These are phyloP conservation scores for Akebia trifoliata DNA, from an alignment of 164 flowering plant genomes.

Conservation along the genomic window DNA sequence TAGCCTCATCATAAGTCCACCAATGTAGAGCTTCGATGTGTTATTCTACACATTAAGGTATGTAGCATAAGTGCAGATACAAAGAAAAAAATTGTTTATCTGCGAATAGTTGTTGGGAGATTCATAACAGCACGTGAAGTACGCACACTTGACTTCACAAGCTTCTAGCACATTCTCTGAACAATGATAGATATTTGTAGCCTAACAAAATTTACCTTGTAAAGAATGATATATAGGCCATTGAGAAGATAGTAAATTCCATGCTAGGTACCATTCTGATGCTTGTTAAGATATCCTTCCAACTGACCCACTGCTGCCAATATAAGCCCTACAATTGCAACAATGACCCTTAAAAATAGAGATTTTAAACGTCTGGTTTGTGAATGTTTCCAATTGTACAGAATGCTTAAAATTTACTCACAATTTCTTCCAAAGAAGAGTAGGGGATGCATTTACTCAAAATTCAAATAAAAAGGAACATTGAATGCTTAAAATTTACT, in stretches of 20 bases:
- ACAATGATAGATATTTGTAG: too few relatives aligned
- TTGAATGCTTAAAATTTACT: too few relatives aligned
- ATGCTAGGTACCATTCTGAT: constrained; percentile 42
- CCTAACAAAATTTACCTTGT: constrained; percentile 3
- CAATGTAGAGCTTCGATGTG: background rate
- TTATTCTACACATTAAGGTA: constrained; percentile 3
- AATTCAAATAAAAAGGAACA: background rate
- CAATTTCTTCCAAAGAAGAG: too few relatives aligned
- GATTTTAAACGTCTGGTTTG: background rate
- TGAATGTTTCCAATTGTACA: background rate
- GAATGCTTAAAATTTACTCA: background rate
- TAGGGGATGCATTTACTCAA: background rate
- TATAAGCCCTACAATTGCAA: constrained; percentile 55
- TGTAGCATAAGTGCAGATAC: background rate
- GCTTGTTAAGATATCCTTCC: constrained; percentile 38
- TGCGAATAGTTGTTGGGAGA: too few relatives aligned
- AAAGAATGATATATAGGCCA: constrained; percentile 2
- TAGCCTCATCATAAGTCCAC: background rate
- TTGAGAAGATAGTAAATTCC: background rate
- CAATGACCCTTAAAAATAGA: background rate
- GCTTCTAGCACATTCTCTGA: too few relatives aligned
- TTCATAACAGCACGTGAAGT: background rate
- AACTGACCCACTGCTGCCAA: constrained; percentile 70
- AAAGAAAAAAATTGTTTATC: background rate
- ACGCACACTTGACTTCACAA: background rate